Conservation (phyloP, 169 alveolate genomes). For the Perkinsus olseni region DNA sequence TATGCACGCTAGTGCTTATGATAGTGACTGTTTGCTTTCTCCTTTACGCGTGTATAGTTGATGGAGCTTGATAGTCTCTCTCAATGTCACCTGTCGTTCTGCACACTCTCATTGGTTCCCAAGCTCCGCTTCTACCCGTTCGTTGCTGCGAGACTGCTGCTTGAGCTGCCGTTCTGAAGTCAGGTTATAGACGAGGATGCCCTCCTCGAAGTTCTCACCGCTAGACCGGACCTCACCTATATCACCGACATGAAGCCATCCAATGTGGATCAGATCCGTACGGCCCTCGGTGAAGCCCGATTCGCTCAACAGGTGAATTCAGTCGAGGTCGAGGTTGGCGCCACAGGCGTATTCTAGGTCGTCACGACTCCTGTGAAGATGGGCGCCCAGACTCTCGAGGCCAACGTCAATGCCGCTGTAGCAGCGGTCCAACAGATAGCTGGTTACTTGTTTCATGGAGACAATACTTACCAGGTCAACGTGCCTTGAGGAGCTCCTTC, state of each 20-base stretch:
- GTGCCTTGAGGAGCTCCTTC: neutral
- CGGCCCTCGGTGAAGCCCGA: neutral
- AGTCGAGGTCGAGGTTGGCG: neutral
- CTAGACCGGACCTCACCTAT: neutral
- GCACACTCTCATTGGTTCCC: too few relatives aligned
- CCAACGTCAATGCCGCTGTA: neutral
- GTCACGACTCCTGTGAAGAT: neutral
- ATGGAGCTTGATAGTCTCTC: too few relatives aligned
- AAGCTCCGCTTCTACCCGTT: too few relatives aligned
- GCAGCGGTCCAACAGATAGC: neutral
- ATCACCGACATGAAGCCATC: neutral
- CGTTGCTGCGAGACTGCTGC: too few relatives aligned
- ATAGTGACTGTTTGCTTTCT: too few relatives aligned
- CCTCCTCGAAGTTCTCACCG: neutral
- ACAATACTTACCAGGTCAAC: neutral
- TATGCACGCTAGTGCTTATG: too few relatives aligned
- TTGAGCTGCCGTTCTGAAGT: neutral
- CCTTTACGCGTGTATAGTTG: too few relatives aligned
- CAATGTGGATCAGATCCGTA: neutral
- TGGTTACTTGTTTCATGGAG: neutral
- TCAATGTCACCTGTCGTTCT: too few relatives aligned
- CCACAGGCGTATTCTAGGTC: neutral
- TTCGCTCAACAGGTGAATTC: neutral
- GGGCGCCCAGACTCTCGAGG: neutral
- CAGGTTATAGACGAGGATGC: neutral